Evolutionary conservation across 2,329 filamentous ascomycete species (phyloP), one percentile per base, ranked within the genome.

Genomic region (Fonsecaea erecta): DNA sequence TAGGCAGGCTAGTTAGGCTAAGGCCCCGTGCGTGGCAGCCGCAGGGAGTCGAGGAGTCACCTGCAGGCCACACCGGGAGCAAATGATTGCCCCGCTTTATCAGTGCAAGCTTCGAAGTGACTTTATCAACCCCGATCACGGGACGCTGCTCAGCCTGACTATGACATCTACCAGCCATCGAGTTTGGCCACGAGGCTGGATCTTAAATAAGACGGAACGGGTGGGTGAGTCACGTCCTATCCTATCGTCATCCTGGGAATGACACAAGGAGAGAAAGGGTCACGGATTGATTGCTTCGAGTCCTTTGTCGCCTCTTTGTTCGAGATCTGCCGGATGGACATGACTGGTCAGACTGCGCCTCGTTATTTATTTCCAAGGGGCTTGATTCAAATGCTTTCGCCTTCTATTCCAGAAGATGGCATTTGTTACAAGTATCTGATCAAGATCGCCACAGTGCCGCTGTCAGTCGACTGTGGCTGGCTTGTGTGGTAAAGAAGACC

Each of bases 171-270:
- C 53, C 21, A 40, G 26, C 18, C 51, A 32, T n/a, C n/a, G n/a
- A 12, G 18, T 48, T 46, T 18, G 16, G 26, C 54, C 54, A 63
- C 61, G 61, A 54, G 54, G 62, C 32, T 58, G 11, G 34, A 34
- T 37, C 32, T 51, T 59, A 61, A 56, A 54, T 46, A 52, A 52
- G 57, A 52, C 26, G 30, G 26, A 46, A 52, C 26, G 30, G 26
- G 26, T 16, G 18, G n/a, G 21, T 64, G 62, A 60, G 52, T 60
- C 55, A 60, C 62, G 62, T 48, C 32, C n/a, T 53, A 30, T 30
- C 3, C 8, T 30, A 43, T 24, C 7, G 9, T 48, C 30, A 16
- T 34, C 40, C 55, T 59, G 52, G 34, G 26, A 64, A 54, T 51
- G 30, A 51, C 56, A 53, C 32, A 51, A 52, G 34, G 54, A 51